phyloP scores from a whole-genome alignment of 2,329 filamentous ascomycete genomes.

The Clathrospora elynae region DNA sequence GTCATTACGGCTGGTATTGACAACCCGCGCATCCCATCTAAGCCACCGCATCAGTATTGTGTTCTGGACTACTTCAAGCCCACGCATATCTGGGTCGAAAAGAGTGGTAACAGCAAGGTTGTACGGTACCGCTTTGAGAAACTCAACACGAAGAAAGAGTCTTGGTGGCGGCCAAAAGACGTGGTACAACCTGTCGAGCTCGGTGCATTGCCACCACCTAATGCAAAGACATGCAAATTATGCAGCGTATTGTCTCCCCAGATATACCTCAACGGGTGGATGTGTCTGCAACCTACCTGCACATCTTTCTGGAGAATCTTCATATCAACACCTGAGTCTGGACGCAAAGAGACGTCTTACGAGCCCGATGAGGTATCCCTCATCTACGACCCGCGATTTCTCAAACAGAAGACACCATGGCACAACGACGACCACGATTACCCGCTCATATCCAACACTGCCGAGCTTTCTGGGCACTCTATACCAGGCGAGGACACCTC shows the following conservation, averaged over 20 bases:
- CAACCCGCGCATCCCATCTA: conserved; percentile 56
- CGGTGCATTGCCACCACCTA: conserved; percentile 35
- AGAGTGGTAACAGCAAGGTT: conserved; percentile 52
- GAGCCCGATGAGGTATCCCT: conserved; percentile 47
- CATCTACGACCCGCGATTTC: conserved; percentile 62
- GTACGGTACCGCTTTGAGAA: conserved; percentile 71
- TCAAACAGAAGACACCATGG: conserved; percentile 59
- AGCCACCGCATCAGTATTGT: conserved; percentile 64
- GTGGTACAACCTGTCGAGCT: conserved; percentile 33
- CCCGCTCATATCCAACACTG: conserved; percentile 35
- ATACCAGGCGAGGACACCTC: conserved; percentile 56
- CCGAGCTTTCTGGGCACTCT: conserved; percentile 41
- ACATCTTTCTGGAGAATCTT: conserved; percentile 59
- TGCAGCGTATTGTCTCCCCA: conserved; percentile 46
- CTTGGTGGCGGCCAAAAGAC: conserved; percentile 63
- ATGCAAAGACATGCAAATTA: conserved; percentile 45
- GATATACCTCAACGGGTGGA: conserved; percentile 58
- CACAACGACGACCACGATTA: conserved; percentile 46
- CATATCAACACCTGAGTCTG: not conserved
- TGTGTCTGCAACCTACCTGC: conserved; percentile 63
- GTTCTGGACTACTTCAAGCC: conserved; percentile 72
- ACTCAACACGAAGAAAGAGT: conserved; percentile 55
- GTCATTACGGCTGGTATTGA: conserved; percentile 58
- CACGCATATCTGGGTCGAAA: conserved; percentile 71
- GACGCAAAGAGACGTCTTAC: conserved; percentile 22